Conservation (phyloP, 805 yeast genomes). For the Jamesozyma spencerorum region DNA sequence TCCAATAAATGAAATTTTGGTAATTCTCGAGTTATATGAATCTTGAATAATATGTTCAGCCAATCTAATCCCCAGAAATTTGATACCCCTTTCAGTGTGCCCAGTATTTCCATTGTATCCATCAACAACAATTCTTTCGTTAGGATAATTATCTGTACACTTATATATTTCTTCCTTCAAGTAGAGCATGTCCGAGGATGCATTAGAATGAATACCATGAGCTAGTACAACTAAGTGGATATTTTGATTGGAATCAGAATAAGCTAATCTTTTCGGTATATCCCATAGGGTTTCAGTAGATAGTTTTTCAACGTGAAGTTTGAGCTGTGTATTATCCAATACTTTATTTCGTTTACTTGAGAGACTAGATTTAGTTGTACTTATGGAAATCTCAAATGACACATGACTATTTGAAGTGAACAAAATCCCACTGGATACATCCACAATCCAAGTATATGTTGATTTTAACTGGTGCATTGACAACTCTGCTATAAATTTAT, state of each 20-base stretch:
- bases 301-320: conserved; percentile 39
- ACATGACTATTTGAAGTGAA: conserved; percentile 54
- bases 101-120: conserved; percentile 65
- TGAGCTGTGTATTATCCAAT: too few relatives aligned
- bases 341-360: too few relatives aligned
- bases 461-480: conserved; percentile 52
- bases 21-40: conserved; percentile 35
- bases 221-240: conserved; percentile 59
- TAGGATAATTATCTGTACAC: conserved; percentile 17
- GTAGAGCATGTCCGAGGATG: conserved; percentile 65
- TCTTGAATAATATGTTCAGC: conserved; percentile 54
- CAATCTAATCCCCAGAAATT: conserved; percentile 58
- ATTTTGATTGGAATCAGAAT: conserved; percentile 30
- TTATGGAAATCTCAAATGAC: conserved; percentile 49
- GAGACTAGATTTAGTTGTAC: background rate
- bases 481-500: conserved; percentile 50
- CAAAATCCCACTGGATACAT: conserved; percentile 59
- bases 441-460: conserved; percentile 57
- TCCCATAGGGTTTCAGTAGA: conserved; percentile 67
- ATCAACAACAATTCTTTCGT: conserved; percentile 48
- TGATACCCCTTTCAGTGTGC: conserved; percentile 70
- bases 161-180: conserved; percentile 54
- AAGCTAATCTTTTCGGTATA: conserved; percentile 33
- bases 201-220: conserved; percentile 73
- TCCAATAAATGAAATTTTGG: conserved; percentile 60